Evolutionary conservation across 2,329 filamentous ascomycete genomes (phyloP), one percentile per base, ranked within the genome.

Genomic region (Pseudogymnoascus sp.): DNA sequence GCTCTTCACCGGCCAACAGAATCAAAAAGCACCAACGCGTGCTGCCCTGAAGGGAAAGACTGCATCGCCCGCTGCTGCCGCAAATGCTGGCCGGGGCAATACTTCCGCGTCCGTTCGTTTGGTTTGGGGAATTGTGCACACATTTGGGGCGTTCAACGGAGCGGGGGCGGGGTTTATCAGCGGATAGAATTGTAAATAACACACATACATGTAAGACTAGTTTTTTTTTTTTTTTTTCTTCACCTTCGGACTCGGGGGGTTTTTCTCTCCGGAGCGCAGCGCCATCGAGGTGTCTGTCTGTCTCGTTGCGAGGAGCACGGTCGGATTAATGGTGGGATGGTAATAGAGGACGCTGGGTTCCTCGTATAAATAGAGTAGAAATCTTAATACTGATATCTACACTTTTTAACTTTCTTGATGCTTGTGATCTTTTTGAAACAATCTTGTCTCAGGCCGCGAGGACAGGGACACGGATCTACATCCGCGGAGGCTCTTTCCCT

Each of bases 331-430:
- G 48, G 48, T 16, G 23, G 43, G 48, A 54, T n/a, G 48, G 48
- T 54, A 54, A 54, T 54, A 54, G 48, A 54, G 48, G 48, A 6
- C 48, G 11, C 10, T 16, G 48, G 48, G 48, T 54, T 54, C 14
- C 48, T 54, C 48, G 48, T 31, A 54, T 54, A 54, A 54, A 23
- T 54, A 31, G 48, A 54, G 48, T 54, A 54, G 48, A 54, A 54
- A 54, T 54, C 48, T 31, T 54, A 54, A 54, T 54, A 54, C 48
- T 31, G 48, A 54, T 54, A 54, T 54, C 48, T 54, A 54, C 48
- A 54, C 48, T 54, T 31, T 2, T 31, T 2, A 31, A 31, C 7
- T 16, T 16, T 54, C n/a, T 16, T 54, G 6, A 54, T 54, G 19
- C 23, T 16, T 16, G 14, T 54, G 25, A 31, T 7, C 14, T 31